These are phyloP conservation scores for Exophiala spinifera DNA, from an alignment of 2,329 filamentous ascomycete genomes.

Conservation along the genomic window DNA sequence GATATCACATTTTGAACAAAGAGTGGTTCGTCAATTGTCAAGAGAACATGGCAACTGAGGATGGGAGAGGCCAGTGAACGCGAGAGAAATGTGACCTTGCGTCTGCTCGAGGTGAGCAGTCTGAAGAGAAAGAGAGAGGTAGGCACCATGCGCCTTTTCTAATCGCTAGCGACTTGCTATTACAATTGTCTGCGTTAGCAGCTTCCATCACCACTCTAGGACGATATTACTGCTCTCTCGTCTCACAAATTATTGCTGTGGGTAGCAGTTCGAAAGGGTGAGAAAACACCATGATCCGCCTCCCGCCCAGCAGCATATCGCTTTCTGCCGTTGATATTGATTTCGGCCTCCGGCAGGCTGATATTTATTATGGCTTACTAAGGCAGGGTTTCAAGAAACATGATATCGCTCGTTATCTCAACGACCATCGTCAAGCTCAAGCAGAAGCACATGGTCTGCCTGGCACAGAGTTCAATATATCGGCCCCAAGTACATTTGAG, in stretches of 20 bases:
- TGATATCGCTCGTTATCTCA: constrained; percentile 26
- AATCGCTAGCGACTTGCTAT: no score
- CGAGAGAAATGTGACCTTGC: no score
- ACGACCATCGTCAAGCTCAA: constrained; percentile 14
- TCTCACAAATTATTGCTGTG: no score
- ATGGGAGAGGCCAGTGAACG: no score
- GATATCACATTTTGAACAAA: not conserved
- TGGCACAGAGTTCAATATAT: not conserved
- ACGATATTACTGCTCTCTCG: no score
- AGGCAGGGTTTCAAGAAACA: constrained; percentile 28
- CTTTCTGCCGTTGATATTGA: constrained; percentile 36
- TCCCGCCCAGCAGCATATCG: constrained; percentile 34
- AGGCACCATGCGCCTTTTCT: no score
- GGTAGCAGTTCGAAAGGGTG: not conserved
- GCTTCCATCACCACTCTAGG: no score
- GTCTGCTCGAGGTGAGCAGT: no score
- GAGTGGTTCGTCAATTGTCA: not conserved
- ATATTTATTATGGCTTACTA: constrained; percentile 26
- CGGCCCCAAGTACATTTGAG: constrained; percentile 16
- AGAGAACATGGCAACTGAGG: not conserved
- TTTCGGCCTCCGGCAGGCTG: constrained; percentile 31
- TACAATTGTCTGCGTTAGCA: no score
- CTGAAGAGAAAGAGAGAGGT: no score
- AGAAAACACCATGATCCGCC: constrained; percentile 34
- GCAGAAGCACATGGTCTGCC: not conserved